These are phyloP conservation scores for Colletotrichum limetticola DNA, from an alignment of 2,329 filamentous ascomycete species.

Conservation along the genomic window DNA sequence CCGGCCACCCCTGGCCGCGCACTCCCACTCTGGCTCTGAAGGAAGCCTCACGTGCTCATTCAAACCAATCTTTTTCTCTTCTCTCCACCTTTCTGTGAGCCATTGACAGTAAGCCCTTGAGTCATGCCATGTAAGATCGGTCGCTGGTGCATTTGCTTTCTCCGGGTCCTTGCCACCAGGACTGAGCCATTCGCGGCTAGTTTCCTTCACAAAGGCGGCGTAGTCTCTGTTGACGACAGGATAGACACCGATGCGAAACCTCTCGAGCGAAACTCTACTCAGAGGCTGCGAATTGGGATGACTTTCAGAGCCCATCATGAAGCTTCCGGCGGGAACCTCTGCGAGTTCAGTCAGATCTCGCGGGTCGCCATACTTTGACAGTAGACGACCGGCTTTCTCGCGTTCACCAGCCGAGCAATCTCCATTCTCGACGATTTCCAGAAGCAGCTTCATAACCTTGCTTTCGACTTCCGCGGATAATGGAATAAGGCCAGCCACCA, in stretches of 20 bases:
- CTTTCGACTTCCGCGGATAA: background rate
- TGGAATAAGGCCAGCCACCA: background rate
- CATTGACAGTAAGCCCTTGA: conserved; percentile 15
- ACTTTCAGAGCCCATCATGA: conserved; percentile 16
- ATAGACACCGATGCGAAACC: conserved; percentile 12
- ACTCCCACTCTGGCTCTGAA: conserved; percentile 13
- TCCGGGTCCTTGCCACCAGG: background rate
- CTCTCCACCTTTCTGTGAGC: conserved; percentile 2
- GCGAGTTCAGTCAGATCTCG: conserved; percentile 11
- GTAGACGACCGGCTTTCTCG: background rate
- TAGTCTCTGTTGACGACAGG: conserved; percentile 15
- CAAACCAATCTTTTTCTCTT: background rate
- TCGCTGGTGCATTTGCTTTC: conserved; percentile 5
- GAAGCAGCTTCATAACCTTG: background rate
- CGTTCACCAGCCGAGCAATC: background rate
- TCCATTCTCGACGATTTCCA: background rate
- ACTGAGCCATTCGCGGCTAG: conserved; percentile 13
- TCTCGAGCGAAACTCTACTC: background rate
- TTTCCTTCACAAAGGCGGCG: background rate
- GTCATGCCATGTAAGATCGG: conserved; percentile 19
- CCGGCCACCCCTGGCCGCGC: conserved; percentile 1
- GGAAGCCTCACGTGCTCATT: conserved; percentile 9
- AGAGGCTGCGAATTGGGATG: conserved; percentile 17
- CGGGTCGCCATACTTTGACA: conserved; percentile 9
- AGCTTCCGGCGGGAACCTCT: conserved; percentile 1